phyloP scores from a whole-genome alignment of 768 basidiomycete species.

The Multifurca ochricompacta region DNA sequence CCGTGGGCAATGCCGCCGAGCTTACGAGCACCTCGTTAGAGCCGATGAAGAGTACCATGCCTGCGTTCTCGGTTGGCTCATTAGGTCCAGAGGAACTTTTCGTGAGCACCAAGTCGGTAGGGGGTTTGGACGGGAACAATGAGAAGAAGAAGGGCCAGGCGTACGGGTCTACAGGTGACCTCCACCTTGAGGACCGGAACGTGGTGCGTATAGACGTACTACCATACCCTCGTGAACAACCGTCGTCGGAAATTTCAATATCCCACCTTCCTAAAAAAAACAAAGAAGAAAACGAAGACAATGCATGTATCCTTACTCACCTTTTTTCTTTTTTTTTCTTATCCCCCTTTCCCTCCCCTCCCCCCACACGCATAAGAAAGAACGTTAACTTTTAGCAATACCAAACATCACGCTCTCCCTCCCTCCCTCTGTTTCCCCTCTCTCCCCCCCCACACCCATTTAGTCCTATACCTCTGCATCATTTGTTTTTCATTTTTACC shows the following conservation, averaged over 20 bases:
- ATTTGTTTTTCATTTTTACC: too few relatives aligned
- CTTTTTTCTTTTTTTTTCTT: not conserved
- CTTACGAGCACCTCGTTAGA: not conserved
- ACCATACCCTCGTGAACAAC: not conserved
- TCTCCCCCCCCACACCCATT: too few relatives aligned
- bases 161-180: not conserved
- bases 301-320: too few relatives aligned
- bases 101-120: not conserved
- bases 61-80: not conserved
- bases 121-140: not conserved
- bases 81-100: not conserved
- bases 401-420: too few relatives aligned
- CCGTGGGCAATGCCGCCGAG: not conserved
- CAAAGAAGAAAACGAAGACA: not conserved
- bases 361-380: not conserved
- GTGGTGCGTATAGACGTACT: conserved; percentile 15
- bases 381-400: too few relatives aligned
- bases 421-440: too few relatives aligned
- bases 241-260: not conserved
- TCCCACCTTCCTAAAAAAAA: not conserved
- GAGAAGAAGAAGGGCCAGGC: not conserved
- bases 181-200: not conserved
- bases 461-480: too few relatives aligned
- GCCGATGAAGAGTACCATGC: not conserved
- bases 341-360: not conserved